A percentile compares a stretch with the other conserved stretches of the same genome.
These are phyloP conservation scores for Coemansia sp. DNA, from an alignment of 192 early-diverging fungal species.

Conservation along the genomic window DNA sequence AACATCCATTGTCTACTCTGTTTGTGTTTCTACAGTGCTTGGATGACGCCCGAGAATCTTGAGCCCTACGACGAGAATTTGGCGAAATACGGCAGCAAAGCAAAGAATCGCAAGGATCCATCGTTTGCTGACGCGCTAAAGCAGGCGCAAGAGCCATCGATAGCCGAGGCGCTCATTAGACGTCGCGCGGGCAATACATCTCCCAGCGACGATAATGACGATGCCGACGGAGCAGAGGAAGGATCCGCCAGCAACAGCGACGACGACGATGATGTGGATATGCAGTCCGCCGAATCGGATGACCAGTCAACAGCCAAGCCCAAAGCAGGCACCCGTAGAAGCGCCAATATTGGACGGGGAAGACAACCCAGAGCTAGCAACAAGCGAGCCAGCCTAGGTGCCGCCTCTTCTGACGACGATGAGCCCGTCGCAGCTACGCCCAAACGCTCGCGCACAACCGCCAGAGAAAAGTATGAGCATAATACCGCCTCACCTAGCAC, in stretches of 20 bases:
- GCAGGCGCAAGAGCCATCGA: slow-evolving; percentile 55
- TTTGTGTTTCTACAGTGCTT: slow-evolving; percentile 38
- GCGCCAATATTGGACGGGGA: slow-evolving; percentile 27
- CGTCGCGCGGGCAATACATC: slow-evolving; percentile 36
- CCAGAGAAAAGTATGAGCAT: slow-evolving; percentile 5
- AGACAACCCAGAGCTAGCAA: slow-evolving; percentile 19
- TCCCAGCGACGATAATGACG: slow-evolving; percentile 55
- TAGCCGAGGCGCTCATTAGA: slow-evolving; percentile 48
- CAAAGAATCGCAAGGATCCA: slow-evolving; percentile 55
- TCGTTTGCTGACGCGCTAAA: slow-evolving; percentile 54
- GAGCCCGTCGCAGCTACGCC: slow-evolving; percentile 34
- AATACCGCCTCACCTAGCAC: slow-evolving; percentile 23
- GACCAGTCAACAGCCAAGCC: slow-evolving; percentile 8
- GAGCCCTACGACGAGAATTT: slow-evolving; percentile 55
- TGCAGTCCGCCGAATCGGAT: slow-evolving; percentile 37
- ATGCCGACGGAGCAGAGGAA: slow-evolving; percentile 55
- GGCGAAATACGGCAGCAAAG: slow-evolving; percentile 50
- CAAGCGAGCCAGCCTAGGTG: slow-evolving; percentile 44
- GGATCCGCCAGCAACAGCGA: slow-evolving; percentile 54
- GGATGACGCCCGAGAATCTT: slow-evolving; percentile 55
- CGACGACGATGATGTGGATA: slow-evolving; percentile 43
- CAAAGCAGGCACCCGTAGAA: slow-evolving; percentile 8
- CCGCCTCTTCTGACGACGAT: slow-evolving; percentile 39
- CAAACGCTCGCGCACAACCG: slow-evolving; percentile 49
- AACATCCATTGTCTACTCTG: not conserved